Base-by-base conservation (phyloP, 2,329 filamentous ascomycete genomes). In the Falciphora oryzae region DNA sequence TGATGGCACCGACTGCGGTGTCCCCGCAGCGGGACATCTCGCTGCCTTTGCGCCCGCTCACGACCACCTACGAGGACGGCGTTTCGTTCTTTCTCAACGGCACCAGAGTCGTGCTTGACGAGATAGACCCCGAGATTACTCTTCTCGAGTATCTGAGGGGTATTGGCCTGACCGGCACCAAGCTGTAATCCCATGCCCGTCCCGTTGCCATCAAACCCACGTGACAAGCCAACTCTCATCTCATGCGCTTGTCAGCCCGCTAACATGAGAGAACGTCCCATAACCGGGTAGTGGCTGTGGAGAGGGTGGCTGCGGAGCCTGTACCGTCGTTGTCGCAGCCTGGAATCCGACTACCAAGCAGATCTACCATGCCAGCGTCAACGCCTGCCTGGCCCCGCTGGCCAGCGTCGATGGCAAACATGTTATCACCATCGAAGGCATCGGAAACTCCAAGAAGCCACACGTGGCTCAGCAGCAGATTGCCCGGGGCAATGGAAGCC, bases 381-480 rank as follows among this genome's bases (percentile, higher is more conserved):
- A 99, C 75, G 95, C 95, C 57, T 99, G 95, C 75, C 82, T 99
- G 63, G 94, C 95, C 14, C 95, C 95, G 8, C 83, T 99, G 60
- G 91, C 93, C 69, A 96, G 93, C 71, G 85, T 98, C 58, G 95
- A 98, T 75, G 95, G 95, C 59, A 99, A 99, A 75, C 95, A 99
- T 83, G 92, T 98, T 72, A 93, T 99, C 73, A 99, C 95, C 3
- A 89, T 99, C 57, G 95, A 99, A 77, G 95, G 95, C 8, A 97
- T 99, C 71, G 95, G 95, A 14, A 91, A 90, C 74, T 88, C 91
- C 32, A 89, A 95, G 75, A 86, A 83, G 57, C 95, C 95, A 6
- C 95, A 99, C 79, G 91, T 94, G 2, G 82, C 89, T 4, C 95
- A 98, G 75, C 93, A 98, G 78, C 85, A 95, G 61, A 90, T 99